These are phyloP conservation scores for Cutaneotrichosporon sp. DNA, from an alignment of 1,284 basidiomycete species.

Conservation along the genomic window DNA sequence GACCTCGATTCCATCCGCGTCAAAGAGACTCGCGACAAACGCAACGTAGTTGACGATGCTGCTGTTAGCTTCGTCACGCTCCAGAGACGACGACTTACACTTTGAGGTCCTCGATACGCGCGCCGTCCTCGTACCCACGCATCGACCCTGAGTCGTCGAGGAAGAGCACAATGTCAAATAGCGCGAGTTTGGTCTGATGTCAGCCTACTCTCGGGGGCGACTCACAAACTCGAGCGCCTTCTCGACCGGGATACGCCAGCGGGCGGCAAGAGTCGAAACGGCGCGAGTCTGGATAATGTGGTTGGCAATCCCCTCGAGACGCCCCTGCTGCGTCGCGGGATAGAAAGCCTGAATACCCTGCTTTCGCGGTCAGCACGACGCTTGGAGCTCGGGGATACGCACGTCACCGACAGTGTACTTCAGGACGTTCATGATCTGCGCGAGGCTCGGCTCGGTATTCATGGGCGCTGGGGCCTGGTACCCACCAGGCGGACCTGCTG, in stretches of 20 bases:
- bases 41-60: slow-evolving; percentile 35
- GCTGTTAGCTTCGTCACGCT: not conserved
- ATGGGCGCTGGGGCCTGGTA: not conserved
- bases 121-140: slow-evolving; percentile 50
- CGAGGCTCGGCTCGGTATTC: not conserved
- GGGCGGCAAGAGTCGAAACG: slow-evolving; percentile 48
- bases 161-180: slow-evolving; percentile 52
- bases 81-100: slow-evolving; percentile 28
- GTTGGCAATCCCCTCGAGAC: slow-evolving; percentile 52
- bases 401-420: slow-evolving; percentile 53
- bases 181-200: slow-evolving; percentile 47
- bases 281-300: slow-evolving; percentile 50
- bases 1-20: slow-evolving; percentile 53
- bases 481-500: not conserved
- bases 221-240: slow-evolving; percentile 47
- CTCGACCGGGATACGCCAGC: slow-evolving; percentile 54
- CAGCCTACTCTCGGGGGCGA: not conserved
- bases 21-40: slow-evolving; percentile 44
- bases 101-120: slow-evolving; percentile 54
- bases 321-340: slow-evolving; percentile 46
- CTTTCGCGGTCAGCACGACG: slow-evolving; percentile 27
- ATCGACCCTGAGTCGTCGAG: slow-evolving; percentile 54
- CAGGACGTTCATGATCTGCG: slow-evolving; percentile 19
- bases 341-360: slow-evolving; percentile 55
- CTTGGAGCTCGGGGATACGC: slow-evolving; percentile 19